Base-by-base conservation (phyloP, 2,329 filamentous ascomycete genomes). In the Colletotrichum siamense region DNA sequence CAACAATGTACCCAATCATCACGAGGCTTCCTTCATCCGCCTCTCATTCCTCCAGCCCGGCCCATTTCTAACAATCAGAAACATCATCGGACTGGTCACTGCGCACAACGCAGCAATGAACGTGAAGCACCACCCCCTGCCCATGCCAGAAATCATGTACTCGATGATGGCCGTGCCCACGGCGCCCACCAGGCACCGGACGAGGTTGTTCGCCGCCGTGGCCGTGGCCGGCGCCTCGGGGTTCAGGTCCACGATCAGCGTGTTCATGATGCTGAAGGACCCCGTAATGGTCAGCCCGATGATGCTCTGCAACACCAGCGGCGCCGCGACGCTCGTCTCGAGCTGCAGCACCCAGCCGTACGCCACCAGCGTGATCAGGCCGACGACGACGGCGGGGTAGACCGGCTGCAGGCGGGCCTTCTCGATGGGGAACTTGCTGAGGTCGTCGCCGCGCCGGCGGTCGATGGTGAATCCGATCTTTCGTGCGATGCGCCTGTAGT, bases 401-500 rank as follows among this genome's bases (percentile, higher is more conserved):
- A 92, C 84, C 26, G 90, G 85, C 78, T 92, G 87, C 44, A 93
- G 84, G 39, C 92, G 86, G 0, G 88, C 90, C 36, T 84, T 84
- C 79, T 92, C 91, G 63, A 92, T 89, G 9, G 90, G 91, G 70
- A 91, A 92, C 24, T 85, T 84, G 8, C 82, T 81, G 63, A 91
- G 83, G 78, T 91, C 87, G 76, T 89, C 87, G 24, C 89, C 89
- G 12, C 91, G 90, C 77, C 90, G 92, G 74, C 87, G 89, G 77
- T 91, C 90, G 78, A 95, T 90, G 3, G 87, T 85, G 73, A 95
- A 87, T 8, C 92, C 92, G 18, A 93, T 86, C 36, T 89, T 88
- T 65, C 86, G 88, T 2, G 94, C 94, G 63, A 92, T 89, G 52
- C 94, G 90, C 8, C 92, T 89, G 82, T 95, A 98, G 82, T 96